Evolutionary conservation across 2,329 filamentous ascomycete species (phyloP), one percentile per base, ranked within the genome.

Genomic region (Alternaria longipes): DNA sequence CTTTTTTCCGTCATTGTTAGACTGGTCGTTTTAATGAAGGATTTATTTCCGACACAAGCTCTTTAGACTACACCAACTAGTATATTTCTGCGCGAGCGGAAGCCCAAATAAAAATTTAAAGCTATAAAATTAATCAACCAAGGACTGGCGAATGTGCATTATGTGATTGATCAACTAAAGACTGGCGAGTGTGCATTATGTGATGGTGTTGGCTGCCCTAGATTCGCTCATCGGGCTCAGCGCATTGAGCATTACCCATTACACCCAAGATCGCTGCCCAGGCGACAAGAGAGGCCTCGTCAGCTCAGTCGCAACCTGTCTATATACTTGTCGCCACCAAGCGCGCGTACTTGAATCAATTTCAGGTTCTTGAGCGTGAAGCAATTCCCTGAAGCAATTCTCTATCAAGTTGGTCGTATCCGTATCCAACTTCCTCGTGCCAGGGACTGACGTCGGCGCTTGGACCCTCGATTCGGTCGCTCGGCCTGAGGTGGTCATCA

Each of bases 11-110:
- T 64, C 61, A 6, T 59, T 62, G 61, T 63, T 78, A 79, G 75
- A 78, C 75, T 74, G 76, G 75, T 74, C 14, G 78, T 67, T 78
- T 78, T 79, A 78, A 79, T 78, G 74, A 78, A 76, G 75, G 75
- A 76, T 74, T 60, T 69, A 70, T 57, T 75, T 79, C 75, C 75
- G 69, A 41, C 38, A 36, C 28, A 30, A 30, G 28, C 28, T 30
- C 58, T 54, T 65, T 78, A 78, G 76, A 78, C 70, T 78, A 73
- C 63, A 72, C 65, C 28, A 30, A 66, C 40, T 62, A 56, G 12
- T 41, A 41, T 41, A 41, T 41, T 60, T 68, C 67, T 72, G 71
- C 72, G 67, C 70, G 63, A 70, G 70, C 72, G 68, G 70, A 30
- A 71, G 65, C 64, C 58, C 28, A 30, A 30, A 40, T 40, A 66